Evolutionary conservation across 805 yeast species (phyloP).

Genomic region (Starmerella roubikii): DNA sequence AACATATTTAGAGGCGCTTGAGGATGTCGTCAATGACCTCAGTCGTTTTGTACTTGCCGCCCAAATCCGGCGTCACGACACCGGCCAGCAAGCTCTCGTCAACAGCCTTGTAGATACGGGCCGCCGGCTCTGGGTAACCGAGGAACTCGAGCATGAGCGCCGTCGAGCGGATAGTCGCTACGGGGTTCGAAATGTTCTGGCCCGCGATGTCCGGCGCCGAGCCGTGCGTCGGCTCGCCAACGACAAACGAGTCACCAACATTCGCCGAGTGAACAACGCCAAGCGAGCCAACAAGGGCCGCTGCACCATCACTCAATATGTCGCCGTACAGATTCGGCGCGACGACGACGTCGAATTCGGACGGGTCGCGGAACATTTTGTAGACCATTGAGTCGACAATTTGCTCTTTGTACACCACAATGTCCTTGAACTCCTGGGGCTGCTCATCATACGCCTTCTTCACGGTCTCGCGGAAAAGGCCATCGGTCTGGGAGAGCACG

Average conservation of each 20-base stretch:
- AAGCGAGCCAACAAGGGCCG: constrained; percentile 91
- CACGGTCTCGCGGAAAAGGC: constrained; percentile 85
- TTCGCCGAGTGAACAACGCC: constrained; percentile 98
- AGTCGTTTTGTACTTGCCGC: constrained; percentile 77
- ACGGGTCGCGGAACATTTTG: constrained; percentile 97
- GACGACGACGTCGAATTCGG: constrained; percentile 91
- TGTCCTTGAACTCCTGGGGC: constrained; percentile 37
- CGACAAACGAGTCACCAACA: constrained; percentile 90
- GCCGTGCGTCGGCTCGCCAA: constrained; percentile 99
- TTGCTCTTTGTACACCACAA: constrained; percentile 72
- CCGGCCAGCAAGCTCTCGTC: constrained; percentile 82
- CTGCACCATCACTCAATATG: constrained; percentile 93
- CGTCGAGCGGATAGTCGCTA: constrained; percentile 95
- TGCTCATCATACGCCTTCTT: constrained; percentile 38
- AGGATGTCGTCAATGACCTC: constrained; percentile 79
- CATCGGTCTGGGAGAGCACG: constrained; percentile 84
- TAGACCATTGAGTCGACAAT: constrained; percentile 99
- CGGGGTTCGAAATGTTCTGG: constrained; percentile 75
- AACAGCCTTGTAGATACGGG: constrained; percentile 83
- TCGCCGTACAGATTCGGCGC: constrained; percentile 99
- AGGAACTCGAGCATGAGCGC: constrained; percentile 95
- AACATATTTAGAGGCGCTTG: constrained; percentile 28
- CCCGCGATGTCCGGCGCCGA: constrained; percentile 99
- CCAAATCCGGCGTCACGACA: constrained; percentile 81
- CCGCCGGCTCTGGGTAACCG: constrained; percentile 82